Conservation (phyloP, 2,329 filamentous ascomycete species). For the Nemania bipapillata region DNA sequence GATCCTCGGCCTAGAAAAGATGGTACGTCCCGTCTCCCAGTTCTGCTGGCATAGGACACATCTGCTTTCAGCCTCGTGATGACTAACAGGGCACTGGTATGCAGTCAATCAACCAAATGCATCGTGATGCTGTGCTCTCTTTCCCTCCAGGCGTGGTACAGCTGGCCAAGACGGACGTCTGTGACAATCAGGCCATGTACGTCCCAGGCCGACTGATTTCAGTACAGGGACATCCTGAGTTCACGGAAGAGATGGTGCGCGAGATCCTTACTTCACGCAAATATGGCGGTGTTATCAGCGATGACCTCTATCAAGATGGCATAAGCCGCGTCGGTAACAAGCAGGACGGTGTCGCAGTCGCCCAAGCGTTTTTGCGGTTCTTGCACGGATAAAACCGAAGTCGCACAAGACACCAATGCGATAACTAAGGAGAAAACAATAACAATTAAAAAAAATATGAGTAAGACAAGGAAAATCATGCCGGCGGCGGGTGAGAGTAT, state of each 20-base stretch:
- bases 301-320: slow-evolving; percentile 75
- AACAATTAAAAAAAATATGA: neutral
- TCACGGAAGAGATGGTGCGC: slow-evolving; percentile 74
- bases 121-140: slow-evolving; percentile 77
- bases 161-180: slow-evolving; percentile 73
- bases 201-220: slow-evolving; percentile 72
- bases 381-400: slow-evolving; percentile 64
- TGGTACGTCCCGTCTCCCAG: slow-evolving; percentile 54
- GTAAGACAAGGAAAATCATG: slow-evolving; percentile 1
- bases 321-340: slow-evolving; percentile 71
- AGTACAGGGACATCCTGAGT: slow-evolving; percentile 89
- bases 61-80: neutral
- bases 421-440: neutral
- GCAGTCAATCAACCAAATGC: slow-evolving; percentile 84
- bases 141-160: slow-evolving; percentile 70
- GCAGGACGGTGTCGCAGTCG: slow-evolving; percentile 84
- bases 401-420: neutral
- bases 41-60: slow-evolving; percentile 1
- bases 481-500: slow-evolving; percentile 19
- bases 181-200: slow-evolving; percentile 84
- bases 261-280: slow-evolving; percentile 75
- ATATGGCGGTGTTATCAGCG: slow-evolving; percentile 73
- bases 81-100: slow-evolving; percentile 23
- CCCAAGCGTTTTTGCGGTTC: slow-evolving; percentile 79
- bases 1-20: slow-evolving; percentile 73